These are phyloP conservation scores for Termitomyces heimii DNA, from an alignment of 768 basidiomycete species.

Conservation along the genomic window DNA sequence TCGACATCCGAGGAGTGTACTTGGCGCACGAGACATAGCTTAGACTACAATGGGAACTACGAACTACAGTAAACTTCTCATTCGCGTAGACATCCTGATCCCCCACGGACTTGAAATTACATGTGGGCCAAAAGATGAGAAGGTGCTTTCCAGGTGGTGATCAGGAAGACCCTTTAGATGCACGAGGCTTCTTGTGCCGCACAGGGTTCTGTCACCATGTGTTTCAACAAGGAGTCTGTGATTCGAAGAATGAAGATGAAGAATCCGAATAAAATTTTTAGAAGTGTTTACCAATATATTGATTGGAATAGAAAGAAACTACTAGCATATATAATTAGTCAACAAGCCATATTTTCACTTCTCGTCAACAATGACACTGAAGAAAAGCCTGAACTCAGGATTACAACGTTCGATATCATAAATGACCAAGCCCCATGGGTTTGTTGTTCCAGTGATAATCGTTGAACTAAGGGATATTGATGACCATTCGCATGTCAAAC, in stretches of 20 bases:
- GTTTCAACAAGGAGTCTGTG: background rate
- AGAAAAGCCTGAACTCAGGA: background rate
- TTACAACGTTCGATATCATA: background rate
- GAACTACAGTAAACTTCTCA: background rate
- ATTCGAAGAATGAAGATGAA: background rate
- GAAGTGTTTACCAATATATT: background rate
- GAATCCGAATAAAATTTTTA: background rate
- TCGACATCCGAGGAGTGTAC: background rate
- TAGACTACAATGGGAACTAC: background rate
- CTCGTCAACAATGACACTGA: background rate
- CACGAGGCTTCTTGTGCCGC: background rate
- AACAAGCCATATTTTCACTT: background rate
- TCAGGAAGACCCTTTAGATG: conserved; percentile 4
- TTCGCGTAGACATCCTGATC: background rate
- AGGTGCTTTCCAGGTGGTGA: conserved; percentile 3
- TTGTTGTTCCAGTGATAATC: background rate
- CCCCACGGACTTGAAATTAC: conserved; percentile 2
- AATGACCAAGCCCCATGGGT: background rate
- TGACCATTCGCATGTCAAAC: background rate
- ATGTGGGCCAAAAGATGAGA: background rate
- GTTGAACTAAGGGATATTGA: background rate
- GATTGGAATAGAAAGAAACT: too few relatives aligned
- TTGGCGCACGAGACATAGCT: background rate
- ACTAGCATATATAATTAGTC: background rate
- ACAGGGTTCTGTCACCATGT: background rate